Evolutionary conservation across 1,139 yeast genomes (phyloP), one percentile per base, ranked within the genome.

Genomic region (Protomyces gravidus): DNA sequence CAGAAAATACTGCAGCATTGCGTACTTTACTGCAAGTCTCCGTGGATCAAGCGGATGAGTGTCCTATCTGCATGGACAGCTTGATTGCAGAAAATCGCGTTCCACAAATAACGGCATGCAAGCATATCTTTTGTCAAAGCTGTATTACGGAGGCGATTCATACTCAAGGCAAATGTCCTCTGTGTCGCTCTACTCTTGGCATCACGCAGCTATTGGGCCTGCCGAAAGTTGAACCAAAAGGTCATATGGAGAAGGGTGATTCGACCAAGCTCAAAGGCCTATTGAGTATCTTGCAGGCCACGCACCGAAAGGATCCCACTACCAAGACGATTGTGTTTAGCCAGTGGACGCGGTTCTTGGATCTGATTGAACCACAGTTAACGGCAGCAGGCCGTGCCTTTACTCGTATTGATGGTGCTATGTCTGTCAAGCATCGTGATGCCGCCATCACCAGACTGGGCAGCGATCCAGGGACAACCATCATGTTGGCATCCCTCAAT

Each of bases 291-390:
- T 25, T 53, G 46, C 36, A 45, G 9, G 58, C 51, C 27, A 45
- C 40, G 36, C 23, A 46, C 13, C 28, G 47, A 3, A 40, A 53
- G 47, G 58, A 53, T 33, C 32, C 51, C 4, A 53, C 58, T 9
- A 53, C 39, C 15, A 86, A 86, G 70, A 73, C 85, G 2, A 83
- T 92, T 61, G 76, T 92, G 1, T 92, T 92, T 67, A 86, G 96
- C 0, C 96, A 89, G 66, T 92, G 92, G 72, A 85, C 94, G 1
- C 75, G 84, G 1, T 78, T 87, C 67, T 84, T 92, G 69, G 92
- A 86, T 63, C 71, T 92, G 36, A 72, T 92, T 69, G 78, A 80
- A 52, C 74, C 83, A 49, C 80, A 83, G 21, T 74, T 92, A 25
- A 72, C 73, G 3, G 72, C 76, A 21, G 73, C 77, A 26, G 71